Conservation (phyloP, 768 basidiomycete species). For the Imleria badia region DNA sequence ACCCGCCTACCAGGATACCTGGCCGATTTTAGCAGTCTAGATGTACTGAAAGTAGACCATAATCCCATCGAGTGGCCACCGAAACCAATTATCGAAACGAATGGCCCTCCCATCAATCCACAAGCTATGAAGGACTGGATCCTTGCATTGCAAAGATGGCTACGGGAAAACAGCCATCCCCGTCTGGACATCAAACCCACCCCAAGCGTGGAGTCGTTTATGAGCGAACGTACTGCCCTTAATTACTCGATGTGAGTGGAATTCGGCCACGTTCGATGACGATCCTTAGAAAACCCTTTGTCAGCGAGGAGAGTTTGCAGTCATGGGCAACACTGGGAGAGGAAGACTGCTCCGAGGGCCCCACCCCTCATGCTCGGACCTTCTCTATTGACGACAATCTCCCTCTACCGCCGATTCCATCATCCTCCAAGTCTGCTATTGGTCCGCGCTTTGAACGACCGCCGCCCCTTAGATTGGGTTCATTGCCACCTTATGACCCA, state of each 20-base stretch:
- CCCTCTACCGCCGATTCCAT: slow-evolving; percentile 37
- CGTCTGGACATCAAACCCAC: slow-evolving; percentile 33
- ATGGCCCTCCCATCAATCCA: slow-evolving; percentile 42
- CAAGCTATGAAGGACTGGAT: slow-evolving; percentile 74
- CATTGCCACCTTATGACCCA: slow-evolving; percentile 41
- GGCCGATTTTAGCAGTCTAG: slow-evolving; percentile 65
- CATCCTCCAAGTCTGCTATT: slow-evolving; percentile 27
- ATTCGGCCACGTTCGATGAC: not conserved
- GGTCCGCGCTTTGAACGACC: slow-evolving; percentile 39
- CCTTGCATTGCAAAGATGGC: slow-evolving; percentile 68
- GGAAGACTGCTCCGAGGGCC: slow-evolving; percentile 36
- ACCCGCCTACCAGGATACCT: slow-evolving; percentile 78
- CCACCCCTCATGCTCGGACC: slow-evolving; percentile 54
- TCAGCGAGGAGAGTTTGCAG: slow-evolving; percentile 41
- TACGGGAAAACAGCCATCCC: slow-evolving; percentile 49
- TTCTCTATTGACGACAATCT: slow-evolving; percentile 62
- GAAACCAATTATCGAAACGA: slow-evolving; percentile 47
- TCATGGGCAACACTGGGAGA: slow-evolving; percentile 47
- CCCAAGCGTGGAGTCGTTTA: slow-evolving; percentile 50
- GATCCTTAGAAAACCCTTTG: slow-evolving; percentile 7
- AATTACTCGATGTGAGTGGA: slow-evolving; percentile 34
- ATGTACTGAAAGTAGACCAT: slow-evolving; percentile 81
- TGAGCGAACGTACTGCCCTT: slow-evolving; percentile 40
- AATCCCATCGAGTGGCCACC: slow-evolving; percentile 97
- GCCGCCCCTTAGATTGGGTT: slow-evolving; percentile 49